phyloP scores from a whole-genome alignment of 2,329 filamentous ascomycete genomes.

The Paecilomyces dactylethromorphus region DNA sequence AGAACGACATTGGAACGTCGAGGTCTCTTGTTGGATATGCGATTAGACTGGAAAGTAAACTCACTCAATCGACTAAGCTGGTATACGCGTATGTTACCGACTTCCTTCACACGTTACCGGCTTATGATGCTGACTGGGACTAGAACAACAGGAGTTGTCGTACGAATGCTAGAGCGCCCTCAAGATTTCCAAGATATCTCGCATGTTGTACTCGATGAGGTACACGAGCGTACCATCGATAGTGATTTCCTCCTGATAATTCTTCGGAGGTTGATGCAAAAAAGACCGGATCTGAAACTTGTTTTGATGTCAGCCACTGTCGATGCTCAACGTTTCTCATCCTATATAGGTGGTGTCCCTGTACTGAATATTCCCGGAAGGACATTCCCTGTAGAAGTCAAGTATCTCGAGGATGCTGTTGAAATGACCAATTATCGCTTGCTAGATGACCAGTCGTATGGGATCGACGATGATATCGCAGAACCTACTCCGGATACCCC shows the following conservation, averaged over 20 bases:
- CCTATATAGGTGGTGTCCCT: constrained; percentile 77
- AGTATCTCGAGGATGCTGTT: constrained; percentile 86
- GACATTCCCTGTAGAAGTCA: constrained; percentile 84
- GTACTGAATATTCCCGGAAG: constrained; percentile 86
- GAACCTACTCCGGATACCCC: constrained; percentile 40
- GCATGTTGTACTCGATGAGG: constrained; percentile 93
- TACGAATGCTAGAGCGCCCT: constrained; percentile 90
- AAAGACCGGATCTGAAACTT: constrained; percentile 78
- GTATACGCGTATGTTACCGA: constrained; percentile 68
- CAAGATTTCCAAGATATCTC: constrained; percentile 84
- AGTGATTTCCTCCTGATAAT: constrained; percentile 94
- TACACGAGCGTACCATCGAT: constrained; percentile 93
- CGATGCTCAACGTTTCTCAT: constrained; percentile 83
- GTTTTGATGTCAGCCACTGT: constrained; percentile 97
- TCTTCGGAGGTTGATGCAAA: constrained; percentile 70
- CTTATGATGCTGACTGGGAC: neutral
- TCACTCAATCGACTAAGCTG: constrained; percentile 71
- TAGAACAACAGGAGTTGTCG: constrained; percentile 72
- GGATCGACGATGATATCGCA: constrained; percentile 41
- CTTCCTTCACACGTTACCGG: constrained; percentile 7
- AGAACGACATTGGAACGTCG: constrained; percentile 71
- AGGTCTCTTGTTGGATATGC: constrained; percentile 89
- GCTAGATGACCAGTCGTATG: constrained; percentile 49
- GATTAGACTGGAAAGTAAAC: constrained; percentile 85
- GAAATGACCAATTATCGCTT: constrained; percentile 73